Conservation (phyloP, 2,329 filamentous ascomycete genomes). For the Cercospora brassicicola region DNA sequence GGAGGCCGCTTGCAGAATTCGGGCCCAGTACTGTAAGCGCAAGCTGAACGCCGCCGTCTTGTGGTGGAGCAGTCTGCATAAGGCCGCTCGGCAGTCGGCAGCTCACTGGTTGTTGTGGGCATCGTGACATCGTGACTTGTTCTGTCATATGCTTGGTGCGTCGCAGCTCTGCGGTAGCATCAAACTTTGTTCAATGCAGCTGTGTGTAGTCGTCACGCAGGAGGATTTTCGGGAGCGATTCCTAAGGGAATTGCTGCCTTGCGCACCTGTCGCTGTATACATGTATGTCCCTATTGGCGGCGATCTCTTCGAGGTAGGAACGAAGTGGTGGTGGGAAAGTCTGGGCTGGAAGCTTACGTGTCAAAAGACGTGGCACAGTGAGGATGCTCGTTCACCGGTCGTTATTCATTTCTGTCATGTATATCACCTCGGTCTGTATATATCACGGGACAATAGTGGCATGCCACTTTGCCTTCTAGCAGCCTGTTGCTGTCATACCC, state of each 20-base stretch:
- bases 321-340: background rate
- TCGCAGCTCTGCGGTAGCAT: background rate
- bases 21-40: background rate
- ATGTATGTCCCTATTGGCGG: background rate
- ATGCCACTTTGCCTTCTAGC: conserved; percentile 6
- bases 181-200: background rate
- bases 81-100: background rate
- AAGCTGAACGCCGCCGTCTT: background rate
- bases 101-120: background rate
- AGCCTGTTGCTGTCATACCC: conserved; percentile 10
- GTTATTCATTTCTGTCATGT: background rate
- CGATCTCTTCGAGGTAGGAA: background rate
- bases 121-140: background rate
- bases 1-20: background rate
- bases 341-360: background rate
- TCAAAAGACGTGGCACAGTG: background rate
- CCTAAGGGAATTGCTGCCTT: background rate
- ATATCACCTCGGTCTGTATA: background rate
- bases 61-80: background rate
- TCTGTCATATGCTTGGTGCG: background rate
- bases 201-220: background rate
- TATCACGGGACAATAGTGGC: background rate
- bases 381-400: background rate
- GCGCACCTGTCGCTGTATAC: background rate
- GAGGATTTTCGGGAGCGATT: background rate